These are phyloP conservation scores for Raddia distichophylla DNA, from an alignment of 176 grass and related monocot species.

Conservation along the genomic window DNA sequence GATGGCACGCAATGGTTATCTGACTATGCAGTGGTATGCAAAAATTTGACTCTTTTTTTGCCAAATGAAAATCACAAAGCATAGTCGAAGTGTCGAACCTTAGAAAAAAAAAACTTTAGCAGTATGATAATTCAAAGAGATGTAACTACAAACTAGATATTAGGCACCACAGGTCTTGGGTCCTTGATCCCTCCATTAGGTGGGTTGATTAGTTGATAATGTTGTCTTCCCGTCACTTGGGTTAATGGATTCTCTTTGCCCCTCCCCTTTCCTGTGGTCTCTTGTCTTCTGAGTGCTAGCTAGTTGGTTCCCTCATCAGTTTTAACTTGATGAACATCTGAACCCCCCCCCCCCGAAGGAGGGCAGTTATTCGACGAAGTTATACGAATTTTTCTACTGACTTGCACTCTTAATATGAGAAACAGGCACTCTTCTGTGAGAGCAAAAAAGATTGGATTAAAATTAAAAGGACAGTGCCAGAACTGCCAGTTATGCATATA, in stretches of 20 bases:
- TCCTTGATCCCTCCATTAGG: neutral
- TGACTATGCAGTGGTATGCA: too few species aligned
- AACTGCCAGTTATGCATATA: neutral
- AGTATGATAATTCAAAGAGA: neutral
- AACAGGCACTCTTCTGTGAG: neutral
- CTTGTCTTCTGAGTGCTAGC: neutral
- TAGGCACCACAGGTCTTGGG: neutral
- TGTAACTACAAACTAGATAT: neutral
- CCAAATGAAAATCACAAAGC: neutral
- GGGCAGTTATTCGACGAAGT: too few species aligned
- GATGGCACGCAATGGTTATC: too few species aligned
- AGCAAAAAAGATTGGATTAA: neutral
- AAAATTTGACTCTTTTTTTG: too few species aligned
- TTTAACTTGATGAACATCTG: neutral
- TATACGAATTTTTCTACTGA: neutral
- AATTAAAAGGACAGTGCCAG: neutral
- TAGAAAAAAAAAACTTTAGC: neutral
- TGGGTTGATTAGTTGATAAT: neutral
- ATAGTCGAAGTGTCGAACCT: neutral
- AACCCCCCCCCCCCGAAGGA: too few species aligned
- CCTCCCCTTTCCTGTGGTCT: neutral
- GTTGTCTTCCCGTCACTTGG: slow-evolving; percentile 2
- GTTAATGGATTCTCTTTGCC: neutral
- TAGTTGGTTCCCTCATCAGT: slow-evolving; percentile 1
- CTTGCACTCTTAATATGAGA: neutral